A percentile compares a stretch with the other conserved stretches of the same genome.
Conservation (phyloP, 148 eudicot species). For the Suaeda aralocaspica region DNA sequence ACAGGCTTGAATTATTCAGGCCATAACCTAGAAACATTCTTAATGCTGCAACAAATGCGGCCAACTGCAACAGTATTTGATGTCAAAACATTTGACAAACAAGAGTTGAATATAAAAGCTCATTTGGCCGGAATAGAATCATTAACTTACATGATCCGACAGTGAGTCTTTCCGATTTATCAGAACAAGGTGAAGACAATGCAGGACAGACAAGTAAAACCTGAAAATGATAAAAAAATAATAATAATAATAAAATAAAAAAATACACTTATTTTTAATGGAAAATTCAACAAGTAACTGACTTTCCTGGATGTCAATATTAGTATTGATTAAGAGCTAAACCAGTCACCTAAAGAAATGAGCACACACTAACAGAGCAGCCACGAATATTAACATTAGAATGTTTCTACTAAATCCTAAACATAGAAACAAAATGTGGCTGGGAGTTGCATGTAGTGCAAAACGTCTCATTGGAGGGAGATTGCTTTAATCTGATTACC, state of each 20-base stretch:
- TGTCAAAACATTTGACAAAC: background rate
- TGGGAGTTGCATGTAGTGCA: too few relatives aligned
- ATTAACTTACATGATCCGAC: slow-evolving; percentile 65
- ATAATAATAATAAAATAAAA: too few relatives aligned
- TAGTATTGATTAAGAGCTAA: too few relatives aligned
- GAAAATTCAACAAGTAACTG: too few relatives aligned
- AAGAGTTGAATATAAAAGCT: background rate
- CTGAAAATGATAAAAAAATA: slow-evolving; percentile 32
- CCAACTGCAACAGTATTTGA: slow-evolving; percentile 50
- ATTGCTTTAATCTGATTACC: background rate
- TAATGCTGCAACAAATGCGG: slow-evolving; percentile 75
- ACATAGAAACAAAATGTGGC: too few relatives aligned
- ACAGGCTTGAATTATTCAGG: slow-evolving; percentile 34
- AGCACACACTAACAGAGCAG: too few relatives aligned
- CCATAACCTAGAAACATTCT: slow-evolving; percentile 77
- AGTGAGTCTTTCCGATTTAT: slow-evolving; percentile 67
- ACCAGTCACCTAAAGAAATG: too few relatives aligned
- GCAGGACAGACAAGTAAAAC: slow-evolving; percentile 69
- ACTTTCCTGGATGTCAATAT: too few relatives aligned
- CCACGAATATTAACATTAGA: too few relatives aligned
- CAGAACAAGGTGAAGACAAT: slow-evolving; percentile 82
- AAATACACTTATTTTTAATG: background rate
- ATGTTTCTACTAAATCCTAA: too few relatives aligned
- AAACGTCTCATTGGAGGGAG: too few relatives aligned
- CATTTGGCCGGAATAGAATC: slow-evolving; percentile 1